Evolutionary conservation across 352 stramenopile species (phyloP), one percentile per base, ranked within the genome.

Genomic region (Thalassiosira sp.): DNA sequence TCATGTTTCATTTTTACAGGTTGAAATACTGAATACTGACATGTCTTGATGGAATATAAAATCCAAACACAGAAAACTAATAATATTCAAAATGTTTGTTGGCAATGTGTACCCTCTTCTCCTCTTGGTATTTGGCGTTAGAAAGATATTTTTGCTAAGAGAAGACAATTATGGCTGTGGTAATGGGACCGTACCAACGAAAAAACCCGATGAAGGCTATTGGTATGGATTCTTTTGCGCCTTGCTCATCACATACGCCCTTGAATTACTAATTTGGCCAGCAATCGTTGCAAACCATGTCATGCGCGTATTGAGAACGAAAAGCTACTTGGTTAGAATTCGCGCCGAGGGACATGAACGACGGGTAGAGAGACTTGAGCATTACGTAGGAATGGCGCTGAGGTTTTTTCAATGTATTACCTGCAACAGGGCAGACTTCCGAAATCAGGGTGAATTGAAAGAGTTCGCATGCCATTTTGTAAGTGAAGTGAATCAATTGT

Each of bases 41-140:
- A n/a, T n/a, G n/a, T 40, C 31, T 40, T 10, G 31, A 40, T 40
- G 31, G 10, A 40, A 40, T 40, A 40, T 40, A 40, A 40, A 10
- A 5, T 40, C 31, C 5, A 10, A 10, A 10, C 31, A 5, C 31
- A 53, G 63, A 13, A 57, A 52, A 25, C 22, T 73, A 11, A 48
- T 64, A 13, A 48, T 59, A 25, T 18, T 63, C 10, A 72, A 72
- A 40, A 51, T 72, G 8, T 72, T 72, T 40, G 37, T 48, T 5
- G 33, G n/a, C 27, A 64, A 56, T 31, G 1, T 72, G 0, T 40
- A 64, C 13, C 63, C 63, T 5, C 13, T 53, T 15, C 3, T 63
- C 1, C 28, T 72, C 0, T 15, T 72, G 3, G 13, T 35, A 7
- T 10, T 48, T 16, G 63, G 63, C 13, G 45, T 64, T 27, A 0